phyloP scores from a whole-genome alignment of 441 rosid species.

The Pelargonium cotyledonis region DNA sequence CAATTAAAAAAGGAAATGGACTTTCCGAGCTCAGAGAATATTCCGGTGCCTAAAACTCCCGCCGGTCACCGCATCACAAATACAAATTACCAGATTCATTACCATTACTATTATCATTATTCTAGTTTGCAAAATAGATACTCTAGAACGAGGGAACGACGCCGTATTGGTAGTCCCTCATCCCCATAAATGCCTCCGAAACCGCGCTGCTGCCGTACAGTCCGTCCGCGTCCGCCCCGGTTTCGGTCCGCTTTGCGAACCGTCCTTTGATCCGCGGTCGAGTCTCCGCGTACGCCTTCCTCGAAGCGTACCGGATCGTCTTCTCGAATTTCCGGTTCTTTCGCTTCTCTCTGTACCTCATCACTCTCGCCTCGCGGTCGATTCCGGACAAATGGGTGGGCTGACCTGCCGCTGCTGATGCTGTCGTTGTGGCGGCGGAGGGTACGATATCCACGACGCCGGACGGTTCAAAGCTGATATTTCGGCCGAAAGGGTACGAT shows the following conservation, averaged over 20 bases:
- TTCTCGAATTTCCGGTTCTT: slow-evolving; percentile 68
- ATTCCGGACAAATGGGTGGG: slow-evolving; percentile 24
- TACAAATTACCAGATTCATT: too few species aligned
- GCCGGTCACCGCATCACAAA: too few species aligned
- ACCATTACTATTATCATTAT: too few species aligned
- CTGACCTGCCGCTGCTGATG: background rate
- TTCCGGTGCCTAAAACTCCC: too few species aligned
- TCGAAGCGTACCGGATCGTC: slow-evolving; percentile 63
- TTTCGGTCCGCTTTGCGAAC: slow-evolving; percentile 49
- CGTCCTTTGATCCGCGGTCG: slow-evolving; percentile 69
- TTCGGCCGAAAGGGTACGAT: slow-evolving; percentile 31
- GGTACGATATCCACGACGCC: background rate
- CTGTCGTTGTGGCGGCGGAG: background rate
- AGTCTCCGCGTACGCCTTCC: slow-evolving; percentile 69
- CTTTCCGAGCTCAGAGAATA: too few species aligned
- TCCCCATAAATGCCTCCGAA: slow-evolving; percentile 17
- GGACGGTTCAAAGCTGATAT: slow-evolving; percentile 24
- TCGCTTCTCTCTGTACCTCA: slow-evolving; percentile 69
- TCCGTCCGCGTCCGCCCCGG: slow-evolving; percentile 35
- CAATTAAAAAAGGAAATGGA: too few species aligned
- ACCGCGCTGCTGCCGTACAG: slow-evolving; percentile 19
- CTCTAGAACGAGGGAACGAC: slow-evolving; percentile 60
- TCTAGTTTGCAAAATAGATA: background rate
- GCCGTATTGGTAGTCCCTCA: slow-evolving; percentile 42
- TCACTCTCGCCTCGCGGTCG: slow-evolving; percentile 58